These are phyloP conservation scores for Corymbia maculata DNA, from an alignment of 345 rosid species.

Conservation along the genomic window DNA sequence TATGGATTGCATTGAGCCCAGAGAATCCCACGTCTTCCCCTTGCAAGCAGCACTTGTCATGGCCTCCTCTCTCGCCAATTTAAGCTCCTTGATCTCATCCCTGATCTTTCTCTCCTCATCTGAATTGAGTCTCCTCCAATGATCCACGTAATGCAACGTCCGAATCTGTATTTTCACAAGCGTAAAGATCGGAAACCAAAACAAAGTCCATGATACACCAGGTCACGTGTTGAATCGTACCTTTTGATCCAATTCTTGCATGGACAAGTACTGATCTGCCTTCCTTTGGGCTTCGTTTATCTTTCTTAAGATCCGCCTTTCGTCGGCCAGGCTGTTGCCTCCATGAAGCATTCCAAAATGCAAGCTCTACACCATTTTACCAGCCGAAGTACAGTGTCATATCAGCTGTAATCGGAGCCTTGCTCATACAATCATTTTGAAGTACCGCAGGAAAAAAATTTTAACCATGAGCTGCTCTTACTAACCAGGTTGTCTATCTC, in stretches of 20 bases:
- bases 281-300: not conserved
- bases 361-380: not conserved
- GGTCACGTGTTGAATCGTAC: not conserved
- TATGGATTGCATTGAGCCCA: not conserved
- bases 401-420: not conserved
- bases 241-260: not conserved
- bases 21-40: not conserved
- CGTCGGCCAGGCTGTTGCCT: not conserved
- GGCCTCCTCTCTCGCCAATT: not conserved
- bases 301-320: not conserved
- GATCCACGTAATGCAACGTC: not conserved
- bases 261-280: not conserved
- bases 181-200: not conserved
- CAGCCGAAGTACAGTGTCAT: not conserved
- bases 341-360: constrained; percentile 2
- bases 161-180: not conserved
- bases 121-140: not conserved
- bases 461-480: not conserved
- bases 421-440: not conserved
- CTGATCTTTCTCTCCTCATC: not conserved
- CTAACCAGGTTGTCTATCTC: not conserved
- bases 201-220: not conserved
- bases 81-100: not conserved
- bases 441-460: not conserved
- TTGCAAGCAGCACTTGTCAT: not conserved